A percentile compares a stretch with the other conserved stretches of the same genome.
Conservation (phyloP, 306 rosid species). For the Benincasa hispida region DNA sequence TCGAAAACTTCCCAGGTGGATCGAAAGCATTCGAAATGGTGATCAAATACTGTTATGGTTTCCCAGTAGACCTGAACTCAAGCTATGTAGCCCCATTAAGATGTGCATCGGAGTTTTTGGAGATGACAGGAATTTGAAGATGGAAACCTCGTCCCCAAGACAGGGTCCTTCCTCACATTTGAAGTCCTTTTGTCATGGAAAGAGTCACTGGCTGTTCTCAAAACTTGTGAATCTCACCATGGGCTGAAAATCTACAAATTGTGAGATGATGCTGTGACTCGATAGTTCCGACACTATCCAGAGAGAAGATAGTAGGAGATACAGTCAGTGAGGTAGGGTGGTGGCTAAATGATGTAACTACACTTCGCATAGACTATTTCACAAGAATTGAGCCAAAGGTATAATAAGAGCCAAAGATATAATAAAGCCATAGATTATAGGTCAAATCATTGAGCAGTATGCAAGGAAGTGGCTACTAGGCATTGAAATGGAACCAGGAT, state of each 20-base stretch:
- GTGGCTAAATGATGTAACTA: constrained; percentile 50
- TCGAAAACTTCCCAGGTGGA: constrained; percentile 85
- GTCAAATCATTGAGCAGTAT: constrained; percentile 60
- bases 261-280: constrained; percentile 93
- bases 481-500: constrained; percentile 50
- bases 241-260: constrained; percentile 91
- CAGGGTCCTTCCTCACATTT: constrained; percentile 85
- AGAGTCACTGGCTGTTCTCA: constrained; percentile 65
- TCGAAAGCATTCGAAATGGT: constrained; percentile 55
- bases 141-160: constrained; percentile 69
- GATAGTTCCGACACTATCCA: constrained; percentile 72
- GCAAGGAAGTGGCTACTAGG: constrained; percentile 70
- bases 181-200: constrained; percentile 85
- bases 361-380: constrained; percentile 57
- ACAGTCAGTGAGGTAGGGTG: constrained; percentile 35
- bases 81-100: constrained; percentile 62
- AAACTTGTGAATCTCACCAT: constrained; percentile 77
- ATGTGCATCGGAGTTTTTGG: constrained; percentile 85
- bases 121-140: constrained; percentile 82
- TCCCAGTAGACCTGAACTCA: constrained; percentile 62
- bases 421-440: constrained; percentile 50
- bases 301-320: constrained; percentile 30
- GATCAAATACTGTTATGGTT: constrained; percentile 77
- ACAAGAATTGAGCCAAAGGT: constrained; percentile 46
- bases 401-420: constrained; percentile 53